These are phyloP conservation scores for Solidago caesia DNA, from an alignment of 129 eudicot genomes.

Conservation along the genomic window DNA sequence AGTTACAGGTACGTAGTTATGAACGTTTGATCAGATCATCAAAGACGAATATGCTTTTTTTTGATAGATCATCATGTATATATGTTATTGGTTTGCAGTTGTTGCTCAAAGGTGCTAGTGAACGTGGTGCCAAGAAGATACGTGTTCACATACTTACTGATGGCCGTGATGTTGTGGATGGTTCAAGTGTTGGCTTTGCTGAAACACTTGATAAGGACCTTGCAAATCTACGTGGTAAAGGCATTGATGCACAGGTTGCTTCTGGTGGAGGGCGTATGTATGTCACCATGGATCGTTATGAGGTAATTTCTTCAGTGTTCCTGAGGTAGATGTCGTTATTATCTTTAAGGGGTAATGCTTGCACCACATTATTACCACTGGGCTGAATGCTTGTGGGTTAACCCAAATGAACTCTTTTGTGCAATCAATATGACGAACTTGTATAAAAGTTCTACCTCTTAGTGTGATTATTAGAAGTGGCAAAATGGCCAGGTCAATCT, in stretches of 20 bases:
- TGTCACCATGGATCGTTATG: constrained; percentile 97
- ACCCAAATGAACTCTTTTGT: too few species aligned
- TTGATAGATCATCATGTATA: neutral
- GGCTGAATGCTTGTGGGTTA: neutral
- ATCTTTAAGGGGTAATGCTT: neutral
- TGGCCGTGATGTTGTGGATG: constrained; percentile 98
- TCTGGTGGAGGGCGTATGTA: constrained; percentile 98
- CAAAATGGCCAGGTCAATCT: neutral
- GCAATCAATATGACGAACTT: too few species aligned
- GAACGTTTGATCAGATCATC: neutral
- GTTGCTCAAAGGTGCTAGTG: constrained; percentile 86
- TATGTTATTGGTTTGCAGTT: constrained; percentile 46
- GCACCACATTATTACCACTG: neutral
- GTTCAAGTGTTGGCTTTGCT: constrained; percentile 80
- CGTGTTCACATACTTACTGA: constrained; percentile 86
- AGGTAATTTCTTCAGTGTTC: constrained; percentile 42
- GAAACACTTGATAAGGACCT: constrained; percentile 87
- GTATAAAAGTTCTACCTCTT: too few species aligned
- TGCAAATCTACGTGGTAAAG: constrained; percentile 59
- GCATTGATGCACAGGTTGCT: constrained; percentile 83
- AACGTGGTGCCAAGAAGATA: constrained; percentile 89
- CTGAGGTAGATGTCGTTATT: neutral
- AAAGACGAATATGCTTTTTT: neutral
- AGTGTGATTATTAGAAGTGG: neutral
- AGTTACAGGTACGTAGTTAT: constrained; percentile 54